Evolutionary conservation across 2,329 filamentous ascomycete genomes (phyloP), one percentile per base, ranked within the genome.

Genomic region (Phialemoniopsis sp.): DNA sequence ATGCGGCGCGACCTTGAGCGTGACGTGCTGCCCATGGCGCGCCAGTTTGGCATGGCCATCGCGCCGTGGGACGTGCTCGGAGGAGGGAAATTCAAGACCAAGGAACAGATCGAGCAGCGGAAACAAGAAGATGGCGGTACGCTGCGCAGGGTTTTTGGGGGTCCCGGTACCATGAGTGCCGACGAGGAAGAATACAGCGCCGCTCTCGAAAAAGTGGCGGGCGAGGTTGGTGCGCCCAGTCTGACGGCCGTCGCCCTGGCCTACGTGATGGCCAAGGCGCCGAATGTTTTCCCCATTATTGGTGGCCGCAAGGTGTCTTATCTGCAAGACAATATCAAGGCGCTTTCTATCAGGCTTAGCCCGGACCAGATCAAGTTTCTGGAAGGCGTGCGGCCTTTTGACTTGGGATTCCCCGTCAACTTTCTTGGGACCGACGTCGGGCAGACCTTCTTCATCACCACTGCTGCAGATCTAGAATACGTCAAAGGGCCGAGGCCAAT

Each of bases 201-300:
- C 19, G 77, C 76, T 1, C 67, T 89, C 1, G 79, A 75, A 18
- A 69, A 77, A 48, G 70, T 86, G 8, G 79, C 76, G 1, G 67
- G 68, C 8, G 64, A 71, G 43, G 75, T 81, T 48, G 72, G 73
- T 2, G 64, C 70, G 38, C 76, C 51, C 2, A 64, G 72, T 26
- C 69, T 87, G 36, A 83, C 80, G 4, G 73, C 73, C 29, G 63
- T 87, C 28, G 85, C 85, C 8, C 61, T 89, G 17, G 85, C 85
- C 3, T 89, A 89, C 53, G 79, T 89, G 13, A 74, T 86, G 70
- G 73, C 79, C 47, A 88, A 89, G 63, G 67, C 80, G 1, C 76
- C 82, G 0, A 79, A 87, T 50, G 80, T 89, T 12, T 87, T 87
- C 53, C 86, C 86, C 2, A 79, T 89, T 31, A 68, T 88, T 5